Conservation (phyloP, 2,329 filamentous ascomycete species). For the Fusarium succisae region DNA sequence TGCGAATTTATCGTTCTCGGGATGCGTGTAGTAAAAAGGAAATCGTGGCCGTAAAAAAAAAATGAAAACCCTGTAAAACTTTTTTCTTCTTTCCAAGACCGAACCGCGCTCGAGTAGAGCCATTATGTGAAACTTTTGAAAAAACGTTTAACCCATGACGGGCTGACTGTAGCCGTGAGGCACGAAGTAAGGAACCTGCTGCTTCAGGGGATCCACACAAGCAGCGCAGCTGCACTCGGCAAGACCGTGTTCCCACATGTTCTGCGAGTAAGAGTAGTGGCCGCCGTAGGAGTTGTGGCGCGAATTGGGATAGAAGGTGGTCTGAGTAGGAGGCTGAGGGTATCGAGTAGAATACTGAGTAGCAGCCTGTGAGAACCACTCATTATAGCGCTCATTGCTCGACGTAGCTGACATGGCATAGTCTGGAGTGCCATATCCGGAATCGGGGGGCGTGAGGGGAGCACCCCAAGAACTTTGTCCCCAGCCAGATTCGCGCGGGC, state of each 20-base stretch:
- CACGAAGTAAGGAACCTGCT: constrained; percentile 59
- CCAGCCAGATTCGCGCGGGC: constrained; percentile 57
- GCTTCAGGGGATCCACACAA: constrained; percentile 58
- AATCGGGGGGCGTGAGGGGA: constrained; percentile 68
- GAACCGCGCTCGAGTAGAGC: constrained; percentile 21
- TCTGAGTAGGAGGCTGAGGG: constrained; percentile 54
- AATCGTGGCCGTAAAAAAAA: constrained; percentile 47
- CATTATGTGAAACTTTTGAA: constrained; percentile 35
- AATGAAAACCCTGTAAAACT: constrained; percentile 34
- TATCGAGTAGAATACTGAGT: constrained; percentile 57
- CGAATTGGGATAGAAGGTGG: constrained; percentile 50
- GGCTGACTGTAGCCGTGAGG: constrained; percentile 62
- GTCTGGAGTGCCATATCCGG: constrained; percentile 69
- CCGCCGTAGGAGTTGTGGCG: constrained; percentile 54
- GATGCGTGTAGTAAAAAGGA: constrained; percentile 43
- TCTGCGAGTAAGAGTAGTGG: constrained; percentile 58
- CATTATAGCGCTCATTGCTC: constrained; percentile 64
- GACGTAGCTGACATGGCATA: constrained; percentile 65
- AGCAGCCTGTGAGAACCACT: constrained; percentile 62
- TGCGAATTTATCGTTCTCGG: constrained; percentile 49
- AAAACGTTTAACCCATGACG: constrained; percentile 59
- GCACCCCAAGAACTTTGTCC: constrained; percentile 57
- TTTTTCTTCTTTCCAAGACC: constrained; percentile 43
- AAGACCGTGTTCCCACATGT: constrained; percentile 61
- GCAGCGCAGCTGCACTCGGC: constrained; percentile 61